Percentiles rank a stretch among this genome's conserved stretches.
Conservation (phyloP, 139 green algal genomes). For the Closterium sp. region DNA sequence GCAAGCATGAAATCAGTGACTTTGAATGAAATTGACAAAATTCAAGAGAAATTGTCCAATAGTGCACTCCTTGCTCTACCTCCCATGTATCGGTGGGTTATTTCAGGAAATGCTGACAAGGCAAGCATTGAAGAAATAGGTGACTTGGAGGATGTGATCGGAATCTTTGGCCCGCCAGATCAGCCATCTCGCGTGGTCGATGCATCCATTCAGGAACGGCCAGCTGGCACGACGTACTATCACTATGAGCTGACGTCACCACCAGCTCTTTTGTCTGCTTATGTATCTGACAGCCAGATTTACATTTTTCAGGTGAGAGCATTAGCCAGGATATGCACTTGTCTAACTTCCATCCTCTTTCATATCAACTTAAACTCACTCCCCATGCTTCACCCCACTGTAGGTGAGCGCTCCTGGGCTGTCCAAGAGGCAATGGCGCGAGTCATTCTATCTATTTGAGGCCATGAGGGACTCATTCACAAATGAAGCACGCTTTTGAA, state of each 20-base stretch:
- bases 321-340: neutral
- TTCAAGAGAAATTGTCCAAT: no score
- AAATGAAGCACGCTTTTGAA: neutral
- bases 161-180: neutral
- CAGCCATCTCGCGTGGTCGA: neutral
- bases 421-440: neutral
- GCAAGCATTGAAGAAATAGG: neutral
- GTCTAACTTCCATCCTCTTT: no score
- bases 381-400: neutral
- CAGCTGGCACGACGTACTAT: neutral
- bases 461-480: slow-evolving; percentile 5
- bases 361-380: no score
- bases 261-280: neutral
- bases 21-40: no score
- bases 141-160: slow-evolving; percentile 5
- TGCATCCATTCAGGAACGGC: neutral
- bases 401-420: no score
- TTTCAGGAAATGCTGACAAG: neutral
- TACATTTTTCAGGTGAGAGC: neutral
- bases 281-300: neutral
- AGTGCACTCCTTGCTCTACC: neutral
- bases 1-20: no score
- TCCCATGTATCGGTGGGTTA: neutral
- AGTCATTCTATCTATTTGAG: neutral
- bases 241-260: neutral